Conservation (phyloP, 768 basidiomycete species). For the Stropharia rugosoannulata region DNA sequence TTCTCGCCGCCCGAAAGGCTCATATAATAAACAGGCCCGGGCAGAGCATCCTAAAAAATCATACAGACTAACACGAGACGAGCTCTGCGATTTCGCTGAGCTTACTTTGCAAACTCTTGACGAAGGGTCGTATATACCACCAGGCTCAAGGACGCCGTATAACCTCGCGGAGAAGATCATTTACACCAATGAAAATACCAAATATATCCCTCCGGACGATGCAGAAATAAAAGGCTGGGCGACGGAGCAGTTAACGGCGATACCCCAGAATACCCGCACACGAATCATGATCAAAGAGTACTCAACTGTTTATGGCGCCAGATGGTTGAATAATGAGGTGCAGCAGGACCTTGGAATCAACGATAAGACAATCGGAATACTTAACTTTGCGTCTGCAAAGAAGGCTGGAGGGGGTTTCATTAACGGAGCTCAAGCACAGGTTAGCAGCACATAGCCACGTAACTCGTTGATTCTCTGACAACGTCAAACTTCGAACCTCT, state of each 20-base stretch:
- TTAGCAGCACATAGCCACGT: background rate
- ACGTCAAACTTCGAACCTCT: background rate
- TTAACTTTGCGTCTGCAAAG: conserved; percentile 75
- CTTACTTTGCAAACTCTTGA: conserved; percentile 19
- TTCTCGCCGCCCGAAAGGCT: background rate
- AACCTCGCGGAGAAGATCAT: conserved; percentile 16
- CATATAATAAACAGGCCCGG: conserved; percentile 2
- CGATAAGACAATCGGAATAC: conserved; percentile 15
- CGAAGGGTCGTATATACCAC: conserved; percentile 20
- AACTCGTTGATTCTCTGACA: background rate
- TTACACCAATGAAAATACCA: conserved; percentile 17
- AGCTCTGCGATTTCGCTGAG: conserved; percentile 19
- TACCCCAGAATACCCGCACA: background rate
- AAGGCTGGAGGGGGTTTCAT: conserved; percentile 77
- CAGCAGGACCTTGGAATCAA: background rate
- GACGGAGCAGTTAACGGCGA: background rate
- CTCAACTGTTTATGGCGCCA: conserved; percentile 22
- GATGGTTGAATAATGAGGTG: conserved; percentile 14
- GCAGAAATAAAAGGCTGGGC: conserved; percentile 11
- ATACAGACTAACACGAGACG: conserved; percentile 19
- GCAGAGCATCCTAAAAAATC: background rate
- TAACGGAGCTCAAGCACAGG: conserved; percentile 68
- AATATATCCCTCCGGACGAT: conserved; percentile 20
- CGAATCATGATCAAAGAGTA: conserved; percentile 21
- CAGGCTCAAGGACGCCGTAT: conserved; percentile 9